Base-by-base conservation (phyloP, 768 basidiomycete species). In the Amanita exitialis region DNA sequence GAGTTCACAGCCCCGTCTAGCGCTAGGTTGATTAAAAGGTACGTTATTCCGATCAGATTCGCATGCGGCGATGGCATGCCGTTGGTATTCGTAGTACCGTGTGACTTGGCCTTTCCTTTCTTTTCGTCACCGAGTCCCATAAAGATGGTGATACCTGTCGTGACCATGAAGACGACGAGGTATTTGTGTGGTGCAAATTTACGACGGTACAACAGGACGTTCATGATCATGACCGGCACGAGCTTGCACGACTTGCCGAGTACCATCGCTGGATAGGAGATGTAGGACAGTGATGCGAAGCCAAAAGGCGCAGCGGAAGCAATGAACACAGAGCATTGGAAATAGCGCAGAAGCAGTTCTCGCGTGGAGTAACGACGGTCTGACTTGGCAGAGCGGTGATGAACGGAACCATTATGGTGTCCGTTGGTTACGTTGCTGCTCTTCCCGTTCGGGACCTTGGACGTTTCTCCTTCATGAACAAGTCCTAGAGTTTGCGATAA, bases 221-320 rank as follows among this genome's bases (percentile, higher is more conserved):
- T 97, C 86, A 98, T 93, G 66, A 98, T 78, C 81, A 95, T 90
- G 54, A 94, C 96, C 0, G 96, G 96, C 39, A 99, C 91, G 63
- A 99, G 90, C 65, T 98, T 98, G 77, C 96, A 98, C 0, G 94
- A 97, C 66, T 98, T 98, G 47, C 90, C 96, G 56, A 98, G 85
- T 30, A 98, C 94, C 89, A 97, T 95, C 39, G 95, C 92, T 45
- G 96, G 96, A 73, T 97, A 98, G 15, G 92, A 92, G 62, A 99
- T 93, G 69, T 95, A 90, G 21, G 90, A 83, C 38, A 98, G 83
- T 4, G 93, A 83, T 9, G 93, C 87, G 69, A 98, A 98, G 47
- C 95, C 94, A 63, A 98, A 95, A 3, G 95, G 96, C 18, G 92
- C 88, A 1, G 95, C 95, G 35, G 81, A 70, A 36, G 93, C 93